phyloP scores from a whole-genome alignment of 2,329 filamentous ascomycete species.

The Phialophora verrucosa region DNA sequence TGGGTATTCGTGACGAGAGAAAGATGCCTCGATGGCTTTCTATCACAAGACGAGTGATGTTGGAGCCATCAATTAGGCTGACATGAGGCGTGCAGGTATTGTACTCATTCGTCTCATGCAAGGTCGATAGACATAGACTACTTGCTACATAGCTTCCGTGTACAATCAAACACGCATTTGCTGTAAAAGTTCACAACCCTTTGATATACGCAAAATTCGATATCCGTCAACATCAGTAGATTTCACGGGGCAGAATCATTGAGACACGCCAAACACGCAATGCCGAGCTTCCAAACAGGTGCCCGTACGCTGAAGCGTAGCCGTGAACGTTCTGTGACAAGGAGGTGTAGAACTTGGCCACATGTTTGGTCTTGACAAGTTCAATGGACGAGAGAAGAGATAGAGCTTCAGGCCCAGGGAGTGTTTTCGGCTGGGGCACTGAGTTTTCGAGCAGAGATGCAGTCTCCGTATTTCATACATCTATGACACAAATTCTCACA shows the following conservation, averaged over 20 bases:
- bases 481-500: too few relatives aligned
- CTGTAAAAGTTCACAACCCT: background rate
- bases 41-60: background rate
- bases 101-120: conserved; percentile 3
- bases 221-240: background rate
- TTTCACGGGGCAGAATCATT: background rate
- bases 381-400: too few relatives aligned
- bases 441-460: too few relatives aligned
- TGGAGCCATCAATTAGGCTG: conserved; percentile 3
- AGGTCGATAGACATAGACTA: conserved; percentile 27
- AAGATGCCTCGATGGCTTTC: background rate
- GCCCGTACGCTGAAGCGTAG: too few relatives aligned
- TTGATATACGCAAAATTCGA: background rate
- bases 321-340: too few relatives aligned
- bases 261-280: too few relatives aligned
- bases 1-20: background rate
- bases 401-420: too few relatives aligned
- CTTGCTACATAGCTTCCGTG: conserved; percentile 19
- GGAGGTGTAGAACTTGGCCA: too few relatives aligned
- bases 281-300: too few relatives aligned
- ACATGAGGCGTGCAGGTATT: conserved; percentile 13
- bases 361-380: too few relatives aligned
- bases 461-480: too few relatives aligned
- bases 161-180: conserved; percentile 18
- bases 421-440: too few relatives aligned